Base-by-base conservation (phyloP, 169 alveolate genomes). In the Babesia caballi region DNA sequence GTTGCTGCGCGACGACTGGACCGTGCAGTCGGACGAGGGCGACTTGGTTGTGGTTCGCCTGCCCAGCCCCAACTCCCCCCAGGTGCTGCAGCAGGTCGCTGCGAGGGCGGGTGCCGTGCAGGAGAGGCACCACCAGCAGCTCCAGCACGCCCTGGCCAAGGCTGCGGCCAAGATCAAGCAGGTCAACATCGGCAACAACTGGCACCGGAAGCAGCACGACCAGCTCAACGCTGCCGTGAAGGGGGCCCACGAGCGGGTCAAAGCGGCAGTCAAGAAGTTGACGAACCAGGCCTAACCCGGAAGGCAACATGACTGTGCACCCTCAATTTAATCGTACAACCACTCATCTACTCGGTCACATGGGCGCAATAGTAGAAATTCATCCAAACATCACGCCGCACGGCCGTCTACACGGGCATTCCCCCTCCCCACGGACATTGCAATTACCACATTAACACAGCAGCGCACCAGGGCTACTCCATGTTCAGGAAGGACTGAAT, bases 161-260 rank as follows among this genome's bases (percentile, higher is more conserved):
- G 78, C 78, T 15, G 27, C 38, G 1, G 40, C 78, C 4, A 67
- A 52, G 41, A 67, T 67, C 30, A 67, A 67, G 35, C 66, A 67
- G 56, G 78, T 67, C 33, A 67, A 67, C n/a, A 67, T 67, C 54
- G 78, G 78, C 23, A 67, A 67, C 68, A 67, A 67, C 78, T 67
- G 78, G 78, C 78, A 67, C 67, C 21, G 23, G 51, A 67, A 56
- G 54, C 69, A 67, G 46, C 40, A 27, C 8, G 78, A 67, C n/a
- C 56, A 19, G 56, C 67, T 67, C 0, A 49, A 67, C n/a, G 19
- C 53, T 1, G 78, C 78, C 19, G 56, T 40, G 1, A 67, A 67
- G 56, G 41, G 44, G 3, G 52, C 32, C 27, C 25, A 35, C 0
- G 78, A 67, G 21, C 28, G 50, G 27, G 52, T 67, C 11, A 67